A percentile compares a stretch with the other conserved stretches of the same genome.
Conservation (phyloP, 179 eudicot species). For the Spergularia azorica region DNA sequence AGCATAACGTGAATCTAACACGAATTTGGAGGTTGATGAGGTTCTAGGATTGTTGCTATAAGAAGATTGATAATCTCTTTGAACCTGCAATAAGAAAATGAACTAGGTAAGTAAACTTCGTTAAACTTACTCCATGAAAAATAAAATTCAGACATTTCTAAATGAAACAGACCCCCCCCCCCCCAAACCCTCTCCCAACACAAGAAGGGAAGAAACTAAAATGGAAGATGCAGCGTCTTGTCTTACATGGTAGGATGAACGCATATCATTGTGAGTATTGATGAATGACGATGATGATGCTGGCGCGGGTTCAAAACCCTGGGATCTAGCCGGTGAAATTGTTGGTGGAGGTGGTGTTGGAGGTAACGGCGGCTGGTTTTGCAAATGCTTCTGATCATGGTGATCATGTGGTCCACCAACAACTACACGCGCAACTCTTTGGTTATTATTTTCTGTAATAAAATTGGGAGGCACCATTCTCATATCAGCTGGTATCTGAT, state of each 20-base stretch:
- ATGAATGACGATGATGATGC: conserved; percentile 53
- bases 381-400: conserved; percentile 56
- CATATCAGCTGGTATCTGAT: conserved; percentile 42
- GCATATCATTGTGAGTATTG: conserved; percentile 48
- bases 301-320: conserved; percentile 46
- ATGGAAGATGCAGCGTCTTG: neutral
- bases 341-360: conserved; percentile 87
- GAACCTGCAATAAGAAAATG: conserved; percentile 45
- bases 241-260: conserved; percentile 63
- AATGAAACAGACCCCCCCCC: neutral
- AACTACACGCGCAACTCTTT: conserved; percentile 41
- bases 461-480: conserved; percentile 44
- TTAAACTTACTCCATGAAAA: neutral
- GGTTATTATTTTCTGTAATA: conserved; percentile 45
- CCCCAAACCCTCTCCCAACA: neutral
- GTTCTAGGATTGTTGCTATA: conserved; percentile 39
- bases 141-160: neutral
- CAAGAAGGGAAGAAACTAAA: neutral
- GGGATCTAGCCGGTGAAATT: conserved; percentile 53
- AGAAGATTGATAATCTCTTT: conserved; percentile 49
- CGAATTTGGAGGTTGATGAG: conserved; percentile 32
- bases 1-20: conserved; percentile 55
- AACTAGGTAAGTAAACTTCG: neutral
- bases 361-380: conserved; percentile 88
- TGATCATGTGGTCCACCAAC: conserved; percentile 38